Evolutionary conservation across 306 rosid species (phyloP).

Genomic region (Luffa aegyptiaca): DNA sequence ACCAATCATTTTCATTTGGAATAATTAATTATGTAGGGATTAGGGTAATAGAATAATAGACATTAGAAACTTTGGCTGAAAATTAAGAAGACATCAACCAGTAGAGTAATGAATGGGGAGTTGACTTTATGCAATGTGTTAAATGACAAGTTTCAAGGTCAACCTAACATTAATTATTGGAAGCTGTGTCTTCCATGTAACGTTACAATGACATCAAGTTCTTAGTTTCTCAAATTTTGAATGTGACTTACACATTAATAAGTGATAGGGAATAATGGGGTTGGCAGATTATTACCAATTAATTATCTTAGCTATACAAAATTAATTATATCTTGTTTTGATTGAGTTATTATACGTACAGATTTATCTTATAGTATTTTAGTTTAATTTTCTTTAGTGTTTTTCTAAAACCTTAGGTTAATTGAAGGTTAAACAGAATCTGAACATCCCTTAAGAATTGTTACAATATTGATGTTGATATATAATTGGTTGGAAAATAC

Average conservation of each 20-base stretch:
- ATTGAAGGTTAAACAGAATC: too few relatives aligned
- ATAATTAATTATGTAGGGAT: neutral
- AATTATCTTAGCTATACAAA: too few relatives aligned
- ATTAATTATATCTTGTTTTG: too few relatives aligned
- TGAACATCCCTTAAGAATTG: neutral
- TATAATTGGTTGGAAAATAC: too few relatives aligned
- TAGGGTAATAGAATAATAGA: neutral
- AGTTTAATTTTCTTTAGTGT: too few relatives aligned
- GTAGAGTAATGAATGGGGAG: constrained; percentile 1
- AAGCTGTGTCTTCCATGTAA: neutral
- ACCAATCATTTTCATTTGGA: neutral
- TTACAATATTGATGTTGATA: neutral
- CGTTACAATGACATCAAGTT: constrained; percentile 2
- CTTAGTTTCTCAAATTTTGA: neutral
- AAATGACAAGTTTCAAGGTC: constrained; percentile 3
- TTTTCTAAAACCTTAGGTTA: too few relatives aligned
- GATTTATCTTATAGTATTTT: too few relatives aligned
- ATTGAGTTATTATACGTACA: too few relatives aligned
- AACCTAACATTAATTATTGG: constrained; percentile 5
- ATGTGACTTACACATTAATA: neutral
- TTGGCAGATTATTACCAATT: neutral
- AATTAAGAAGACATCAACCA: neutral
- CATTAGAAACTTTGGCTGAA: neutral
- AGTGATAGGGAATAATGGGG: neutral
- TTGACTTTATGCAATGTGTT: neutral